Conservation (phyloP, 129 eudicot species). For the Tanacetum coccineum region DNA sequence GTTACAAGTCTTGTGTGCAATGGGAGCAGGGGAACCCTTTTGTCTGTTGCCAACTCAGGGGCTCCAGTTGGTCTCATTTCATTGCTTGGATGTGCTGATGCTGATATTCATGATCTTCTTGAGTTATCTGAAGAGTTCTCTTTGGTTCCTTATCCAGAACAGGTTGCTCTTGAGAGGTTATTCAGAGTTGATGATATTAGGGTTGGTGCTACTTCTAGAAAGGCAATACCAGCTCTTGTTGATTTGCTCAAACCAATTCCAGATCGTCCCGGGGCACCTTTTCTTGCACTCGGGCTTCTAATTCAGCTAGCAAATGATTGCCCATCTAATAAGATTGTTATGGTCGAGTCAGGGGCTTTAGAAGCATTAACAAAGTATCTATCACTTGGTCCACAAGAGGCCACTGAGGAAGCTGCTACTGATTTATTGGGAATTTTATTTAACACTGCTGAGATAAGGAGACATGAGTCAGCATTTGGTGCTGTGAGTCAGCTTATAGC, state of each 20-base stretch:
- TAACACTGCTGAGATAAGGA: constrained; percentile 77
- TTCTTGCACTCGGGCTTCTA: constrained; percentile 75
- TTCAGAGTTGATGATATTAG: constrained; percentile 96
- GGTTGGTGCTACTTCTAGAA: constrained; percentile 88
- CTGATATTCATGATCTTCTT: constrained; percentile 70
- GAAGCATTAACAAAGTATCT: constrained; percentile 98
- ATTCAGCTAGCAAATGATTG: constrained; percentile 82
- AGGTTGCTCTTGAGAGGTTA: constrained; percentile 83
- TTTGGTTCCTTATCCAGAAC: constrained; percentile 83
- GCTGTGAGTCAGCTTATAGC: constrained; percentile 95
- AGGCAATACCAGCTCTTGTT: constrained; percentile 93
- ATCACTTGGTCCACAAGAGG: constrained; percentile 89
- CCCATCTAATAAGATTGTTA: constrained; percentile 73
- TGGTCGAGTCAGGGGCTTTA: constrained; percentile 96
- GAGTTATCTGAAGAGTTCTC: constrained; percentile 70
- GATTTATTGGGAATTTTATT: constrained; percentile 83
- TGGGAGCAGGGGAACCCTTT: constrained; percentile 96
- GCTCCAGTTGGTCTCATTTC: constrained; percentile 87
- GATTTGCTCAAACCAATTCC: constrained; percentile 95
- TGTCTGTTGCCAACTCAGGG: constrained; percentile 96
- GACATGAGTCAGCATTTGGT: constrained; percentile 92
- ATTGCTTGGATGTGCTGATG: constrained; percentile 95
- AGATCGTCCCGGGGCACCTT: constrained; percentile 98
- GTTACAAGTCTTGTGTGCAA: constrained; percentile 87
- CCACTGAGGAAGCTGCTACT: constrained; percentile 95